Conservation (phyloP, 2,329 filamentous ascomycete genomes). For the Pseudofabraea citricarpa region DNA sequence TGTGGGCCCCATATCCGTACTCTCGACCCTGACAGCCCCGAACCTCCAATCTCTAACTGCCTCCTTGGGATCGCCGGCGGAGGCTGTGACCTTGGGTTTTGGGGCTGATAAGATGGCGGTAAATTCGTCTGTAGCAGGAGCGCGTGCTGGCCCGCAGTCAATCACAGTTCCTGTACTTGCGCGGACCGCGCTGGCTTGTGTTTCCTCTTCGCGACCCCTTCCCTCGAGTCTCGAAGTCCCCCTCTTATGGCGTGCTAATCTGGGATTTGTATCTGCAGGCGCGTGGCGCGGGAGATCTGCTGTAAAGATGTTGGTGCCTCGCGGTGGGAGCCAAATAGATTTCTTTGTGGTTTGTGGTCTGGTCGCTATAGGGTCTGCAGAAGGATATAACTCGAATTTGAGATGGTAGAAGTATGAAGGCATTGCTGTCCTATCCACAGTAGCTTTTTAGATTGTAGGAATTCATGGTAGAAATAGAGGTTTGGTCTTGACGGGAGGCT, state of each 20-base stretch:
- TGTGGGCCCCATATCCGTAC: slow-evolving; percentile 63
- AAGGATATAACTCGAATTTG: slow-evolving; percentile 58
- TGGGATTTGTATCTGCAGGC: slow-evolving; percentile 3
- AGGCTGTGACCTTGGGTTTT: slow-evolving; percentile 26
- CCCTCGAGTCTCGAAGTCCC: background rate
- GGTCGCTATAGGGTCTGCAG: slow-evolving; percentile 8
- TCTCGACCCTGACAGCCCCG: slow-evolving; percentile 71
- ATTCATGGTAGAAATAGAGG: background rate
- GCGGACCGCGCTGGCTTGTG: background rate
- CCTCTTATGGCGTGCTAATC: slow-evolving; percentile 3
- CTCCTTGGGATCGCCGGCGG: background rate
- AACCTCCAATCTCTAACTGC: slow-evolving; percentile 73
- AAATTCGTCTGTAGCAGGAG: slow-evolving; percentile 21
- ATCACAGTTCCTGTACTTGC: slow-evolving; percentile 9
- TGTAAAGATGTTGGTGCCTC: slow-evolving; percentile 39
- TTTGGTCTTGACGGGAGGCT: background rate
- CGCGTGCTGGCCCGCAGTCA: slow-evolving; percentile 29
- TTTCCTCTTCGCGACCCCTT: slow-evolving; percentile 6
- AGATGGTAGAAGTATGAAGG: slow-evolving; percentile 57
- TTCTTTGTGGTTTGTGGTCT: slow-evolving; percentile 8
- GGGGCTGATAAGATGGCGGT: slow-evolving; percentile 19
- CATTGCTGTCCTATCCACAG: slow-evolving; percentile 12
- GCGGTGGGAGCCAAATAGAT: slow-evolving; percentile 45
- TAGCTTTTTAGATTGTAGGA: background rate
- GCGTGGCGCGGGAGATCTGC: slow-evolving; percentile 17